A percentile compares a stretch with the other conserved stretches of the same genome.
These are phyloP conservation scores for Lumnitzera littorea DNA, from an alignment of 345 rosid genomes.

Conservation along the genomic window DNA sequence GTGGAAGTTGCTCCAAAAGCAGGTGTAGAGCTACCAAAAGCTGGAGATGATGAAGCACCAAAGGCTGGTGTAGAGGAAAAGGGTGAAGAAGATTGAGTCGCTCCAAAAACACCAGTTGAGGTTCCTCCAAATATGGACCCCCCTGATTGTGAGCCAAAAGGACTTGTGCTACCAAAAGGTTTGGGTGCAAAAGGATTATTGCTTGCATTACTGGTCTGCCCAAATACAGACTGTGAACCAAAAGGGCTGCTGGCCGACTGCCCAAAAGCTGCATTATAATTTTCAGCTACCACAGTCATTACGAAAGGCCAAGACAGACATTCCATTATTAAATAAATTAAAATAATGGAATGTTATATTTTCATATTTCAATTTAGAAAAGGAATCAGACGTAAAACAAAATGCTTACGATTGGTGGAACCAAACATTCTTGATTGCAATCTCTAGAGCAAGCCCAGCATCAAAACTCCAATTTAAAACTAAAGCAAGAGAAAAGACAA, in stretches of 20 bases:
- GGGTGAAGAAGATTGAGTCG: constrained; percentile 57
- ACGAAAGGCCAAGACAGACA: not conserved
- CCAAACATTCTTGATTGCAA: constrained; percentile 5
- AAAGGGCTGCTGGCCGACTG: constrained; percentile 64
- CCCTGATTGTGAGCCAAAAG: constrained; percentile 78
- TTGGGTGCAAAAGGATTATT: constrained; percentile 68
- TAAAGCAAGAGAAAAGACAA: too few species aligned
- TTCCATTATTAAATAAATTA: not conserved
- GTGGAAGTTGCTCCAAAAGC: constrained; percentile 64
- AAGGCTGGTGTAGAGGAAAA: constrained; percentile 59
- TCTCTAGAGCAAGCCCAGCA: not conserved
- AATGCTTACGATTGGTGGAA: constrained; percentile 6
- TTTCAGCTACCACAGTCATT: not conserved
- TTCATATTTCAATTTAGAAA: constrained; percentile 1
- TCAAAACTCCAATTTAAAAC: not conserved
- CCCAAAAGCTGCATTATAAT: constrained; percentile 58
- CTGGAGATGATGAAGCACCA: constrained; percentile 69
- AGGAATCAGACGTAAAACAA: not conserved
- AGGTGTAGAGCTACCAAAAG: constrained; percentile 57
- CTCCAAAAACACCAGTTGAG: constrained; percentile 84
- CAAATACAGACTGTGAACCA: constrained; percentile 64
- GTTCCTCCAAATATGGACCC: constrained; percentile 77
- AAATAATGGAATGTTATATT: too few species aligned
- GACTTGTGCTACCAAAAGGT: constrained; percentile 56
- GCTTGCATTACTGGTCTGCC: constrained; percentile 51